These are phyloP conservation scores for Microsporum audouinii DNA, from an alignment of 2,329 filamentous ascomycete species.

Conservation along the genomic window DNA sequence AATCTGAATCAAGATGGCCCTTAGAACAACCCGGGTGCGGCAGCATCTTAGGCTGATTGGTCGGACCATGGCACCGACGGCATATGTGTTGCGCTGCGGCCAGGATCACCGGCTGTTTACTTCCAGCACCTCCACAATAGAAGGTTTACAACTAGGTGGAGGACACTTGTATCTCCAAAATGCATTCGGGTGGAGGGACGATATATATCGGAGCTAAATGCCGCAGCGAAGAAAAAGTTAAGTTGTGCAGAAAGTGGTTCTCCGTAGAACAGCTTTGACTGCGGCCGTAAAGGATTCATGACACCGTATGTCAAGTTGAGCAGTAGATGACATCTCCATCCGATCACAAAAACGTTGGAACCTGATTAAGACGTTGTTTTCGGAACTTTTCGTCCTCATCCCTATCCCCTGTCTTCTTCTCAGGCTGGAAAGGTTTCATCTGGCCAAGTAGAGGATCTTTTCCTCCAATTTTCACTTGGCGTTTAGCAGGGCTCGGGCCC, in stretches of 20 bases:
- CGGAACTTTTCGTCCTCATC: constrained; percentile 21
- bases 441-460: constrained; percentile 8
- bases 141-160: neutral
- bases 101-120: neutral
- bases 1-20: too few species aligned
- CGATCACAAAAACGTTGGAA: constrained; percentile 32
- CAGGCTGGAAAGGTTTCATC: constrained; percentile 9
- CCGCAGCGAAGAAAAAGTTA: neutral
- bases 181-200: neutral
- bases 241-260: neutral
- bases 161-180: neutral
- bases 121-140: neutral
- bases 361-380: constrained; percentile 32
- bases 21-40: neutral
- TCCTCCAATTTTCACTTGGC: constrained; percentile 16
- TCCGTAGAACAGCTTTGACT: too few species aligned
- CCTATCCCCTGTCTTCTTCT: neutral
- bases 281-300: neutral
- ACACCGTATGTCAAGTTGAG: neutral
- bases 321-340: constrained; percentile 17
- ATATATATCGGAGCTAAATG: neutral
- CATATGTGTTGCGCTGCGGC: neutral
- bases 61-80: neutral
- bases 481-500: constrained; percentile 21
- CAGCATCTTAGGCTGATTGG: neutral